Percentiles rank a stretch among this genome's conserved stretches.
These are phyloP conservation scores for Syzygium syzygioides DNA, from an alignment of 441 rosid species.

Conservation along the genomic window DNA sequence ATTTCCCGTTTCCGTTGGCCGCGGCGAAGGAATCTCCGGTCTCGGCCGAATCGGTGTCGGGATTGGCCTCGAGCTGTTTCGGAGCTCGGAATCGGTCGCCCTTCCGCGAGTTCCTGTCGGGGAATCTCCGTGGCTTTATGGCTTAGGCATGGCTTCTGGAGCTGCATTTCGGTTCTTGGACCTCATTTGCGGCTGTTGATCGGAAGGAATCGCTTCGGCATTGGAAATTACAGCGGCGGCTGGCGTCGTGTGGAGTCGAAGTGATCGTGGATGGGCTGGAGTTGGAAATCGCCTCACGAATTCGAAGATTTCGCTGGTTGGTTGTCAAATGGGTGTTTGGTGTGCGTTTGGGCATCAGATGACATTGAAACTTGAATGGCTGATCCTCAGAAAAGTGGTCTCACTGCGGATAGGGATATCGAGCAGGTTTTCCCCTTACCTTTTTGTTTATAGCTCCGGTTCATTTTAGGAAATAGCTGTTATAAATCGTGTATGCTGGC, in stretches of 20 bases:
- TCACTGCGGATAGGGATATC: slow-evolving; percentile 57
- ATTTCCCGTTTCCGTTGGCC: background rate
- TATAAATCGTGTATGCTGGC: background rate
- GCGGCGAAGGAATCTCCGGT: background rate
- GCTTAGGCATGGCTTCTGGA: background rate
- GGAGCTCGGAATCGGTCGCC: background rate
- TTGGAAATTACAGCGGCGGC: background rate
- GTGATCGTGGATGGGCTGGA: background rate
- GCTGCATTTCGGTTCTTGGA: background rate
- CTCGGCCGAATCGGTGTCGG: background rate
- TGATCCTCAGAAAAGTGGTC: slow-evolving; percentile 55
- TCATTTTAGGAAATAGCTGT: background rate
- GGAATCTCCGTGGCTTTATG: background rate
- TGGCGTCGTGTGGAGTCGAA: background rate
- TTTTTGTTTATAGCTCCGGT: background rate
- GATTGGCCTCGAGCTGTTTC: background rate
- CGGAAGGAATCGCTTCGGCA: background rate
- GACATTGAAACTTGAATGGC: slow-evolving; percentile 54
- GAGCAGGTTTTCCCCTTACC: slow-evolving; percentile 46
- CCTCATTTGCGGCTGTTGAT: background rate
- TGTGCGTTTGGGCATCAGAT: slow-evolving; percentile 13
- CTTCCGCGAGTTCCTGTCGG: background rate
- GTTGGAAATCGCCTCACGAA: background rate
- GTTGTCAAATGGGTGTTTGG: slow-evolving; percentile 44
- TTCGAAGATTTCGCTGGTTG: slow-evolving; percentile 9